A percentile compares a stretch with the other conserved stretches of the same genome.
Evolutionary conservation across 768 basidiomycete species (phyloP).

Genomic region (Tylopilus plumbeoviolaceoides): DNA sequence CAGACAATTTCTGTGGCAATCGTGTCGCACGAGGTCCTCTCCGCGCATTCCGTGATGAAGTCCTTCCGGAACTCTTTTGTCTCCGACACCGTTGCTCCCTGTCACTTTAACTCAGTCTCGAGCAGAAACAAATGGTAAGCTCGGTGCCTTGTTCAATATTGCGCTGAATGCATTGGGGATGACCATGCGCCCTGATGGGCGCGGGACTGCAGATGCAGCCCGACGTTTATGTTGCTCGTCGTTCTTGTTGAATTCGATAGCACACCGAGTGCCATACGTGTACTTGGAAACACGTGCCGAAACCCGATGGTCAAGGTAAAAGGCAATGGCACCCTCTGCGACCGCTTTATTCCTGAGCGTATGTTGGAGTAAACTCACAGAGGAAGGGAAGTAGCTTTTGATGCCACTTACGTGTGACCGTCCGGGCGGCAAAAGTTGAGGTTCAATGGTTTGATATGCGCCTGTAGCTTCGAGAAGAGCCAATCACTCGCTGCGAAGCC

Average conservation of each 20-base stretch:
- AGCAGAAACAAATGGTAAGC: too few species aligned
- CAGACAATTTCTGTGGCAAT: slow-evolving; percentile 31
- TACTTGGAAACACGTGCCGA: slow-evolving; percentile 36
- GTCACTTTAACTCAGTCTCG: background rate
- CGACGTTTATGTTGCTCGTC: slow-evolving; percentile 30
- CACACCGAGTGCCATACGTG: slow-evolving; percentile 36
- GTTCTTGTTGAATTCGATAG: slow-evolving; percentile 26
- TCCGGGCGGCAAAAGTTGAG: slow-evolving; percentile 48
- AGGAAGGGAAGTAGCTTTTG: background rate
- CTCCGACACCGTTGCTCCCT: slow-evolving; percentile 30
- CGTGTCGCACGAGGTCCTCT: slow-evolving; percentile 25
- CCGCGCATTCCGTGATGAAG: slow-evolving; percentile 29
- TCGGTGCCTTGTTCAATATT: slow-evolving; percentile 26
- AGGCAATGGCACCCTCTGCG: slow-evolving; percentile 42
- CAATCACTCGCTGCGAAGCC: slow-evolving; percentile 44
- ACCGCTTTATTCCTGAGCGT: slow-evolving; percentile 43
- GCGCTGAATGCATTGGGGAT: slow-evolving; percentile 32
- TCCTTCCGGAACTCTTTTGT: slow-evolving; percentile 31
- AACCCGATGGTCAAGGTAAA: slow-evolving; percentile 42
- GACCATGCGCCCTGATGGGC: slow-evolving; percentile 30
- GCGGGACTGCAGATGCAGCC: slow-evolving; percentile 25
- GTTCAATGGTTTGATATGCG: slow-evolving; percentile 30
- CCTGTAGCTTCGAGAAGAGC: slow-evolving; percentile 34
- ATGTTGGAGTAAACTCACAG: background rate
- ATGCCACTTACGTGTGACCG: slow-evolving; percentile 41